Evolutionary conservation across 371 early-diverging fungal species (phyloP).

Genomic region (Actinomortierella ambigua): DNA sequence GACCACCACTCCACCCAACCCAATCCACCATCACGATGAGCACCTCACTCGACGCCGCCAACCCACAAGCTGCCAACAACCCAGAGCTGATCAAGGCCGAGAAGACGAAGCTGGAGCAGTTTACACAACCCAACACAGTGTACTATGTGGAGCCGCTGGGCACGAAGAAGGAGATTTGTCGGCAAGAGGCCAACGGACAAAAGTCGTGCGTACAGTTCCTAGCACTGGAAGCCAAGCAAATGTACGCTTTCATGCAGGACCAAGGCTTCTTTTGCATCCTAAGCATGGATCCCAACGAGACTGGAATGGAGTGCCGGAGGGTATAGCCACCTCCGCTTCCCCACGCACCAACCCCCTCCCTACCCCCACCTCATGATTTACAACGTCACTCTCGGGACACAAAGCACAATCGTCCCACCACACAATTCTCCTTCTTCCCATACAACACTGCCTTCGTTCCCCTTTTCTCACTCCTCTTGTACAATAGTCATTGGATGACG

Average conservation of each 20-base stretch:
- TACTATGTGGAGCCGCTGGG: conserved; percentile 45
- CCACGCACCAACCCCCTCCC: no score
- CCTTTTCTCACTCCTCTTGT: no score
- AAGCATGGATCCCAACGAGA: conserved; percentile 41
- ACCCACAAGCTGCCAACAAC: conserved; percentile 34
- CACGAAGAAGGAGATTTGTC: conserved; percentile 41
- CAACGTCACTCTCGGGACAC: no score
- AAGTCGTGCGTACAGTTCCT: conserved; percentile 43
- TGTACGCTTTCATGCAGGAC: conserved; percentile 46
- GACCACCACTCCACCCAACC: no score
- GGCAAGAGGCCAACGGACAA: conserved; percentile 44
- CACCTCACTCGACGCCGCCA: conserved; percentile 40
- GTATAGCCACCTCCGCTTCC: conserved; percentile 10
- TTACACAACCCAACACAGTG: conserved; percentile 39
- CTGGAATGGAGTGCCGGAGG: conserved; percentile 40
- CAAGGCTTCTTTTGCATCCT: conserved; percentile 46
- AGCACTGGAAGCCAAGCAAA: conserved; percentile 45
- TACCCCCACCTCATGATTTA: no score
- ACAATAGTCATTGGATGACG: no score
- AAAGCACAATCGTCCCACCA: no score
- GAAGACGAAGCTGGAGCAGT: conserved; percentile 31
- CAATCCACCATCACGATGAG: conserved; percentile 17
- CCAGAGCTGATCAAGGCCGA: conserved; percentile 39
- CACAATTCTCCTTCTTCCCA: no score
- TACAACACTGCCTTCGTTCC: no score